phyloP scores from a whole-genome alignment of 164 flowering plant genomes.

The Euptelea pleiosperma region DNA sequence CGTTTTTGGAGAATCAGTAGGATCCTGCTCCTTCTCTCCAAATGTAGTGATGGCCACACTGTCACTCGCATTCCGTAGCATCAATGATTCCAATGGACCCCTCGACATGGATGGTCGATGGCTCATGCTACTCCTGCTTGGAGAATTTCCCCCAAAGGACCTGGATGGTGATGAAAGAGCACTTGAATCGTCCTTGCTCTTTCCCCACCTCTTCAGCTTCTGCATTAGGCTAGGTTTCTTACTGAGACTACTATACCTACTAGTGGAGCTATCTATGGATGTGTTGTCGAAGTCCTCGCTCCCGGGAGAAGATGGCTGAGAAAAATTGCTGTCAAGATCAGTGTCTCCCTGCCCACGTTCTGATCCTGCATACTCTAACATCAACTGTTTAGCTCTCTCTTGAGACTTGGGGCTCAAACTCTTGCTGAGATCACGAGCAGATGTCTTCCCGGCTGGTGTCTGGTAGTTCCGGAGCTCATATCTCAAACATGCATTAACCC shows the following conservation, averaged over 20 bases:
- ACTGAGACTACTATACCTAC: constrained; percentile 64
- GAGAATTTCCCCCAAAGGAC: constrained; percentile 74
- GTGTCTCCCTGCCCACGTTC: constrained; percentile 96
- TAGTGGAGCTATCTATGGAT: constrained; percentile 79
- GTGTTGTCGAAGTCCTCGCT: constrained; percentile 91
- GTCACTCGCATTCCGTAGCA: constrained; percentile 87
- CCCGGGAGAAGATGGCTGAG: constrained; percentile 91
- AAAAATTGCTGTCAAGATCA: constrained; percentile 81
- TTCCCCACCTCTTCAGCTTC: constrained; percentile 94
- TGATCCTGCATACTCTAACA: constrained; percentile 93
- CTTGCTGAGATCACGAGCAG: constrained; percentile 93
- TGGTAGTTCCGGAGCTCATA: constrained; percentile 85
- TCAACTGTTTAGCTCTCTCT: constrained; percentile 79
- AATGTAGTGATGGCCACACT: constrained; percentile 85
- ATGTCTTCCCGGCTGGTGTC: constrained; percentile 70
- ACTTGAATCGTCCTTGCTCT: constrained; percentile 76
- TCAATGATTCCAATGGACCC: constrained; percentile 85
- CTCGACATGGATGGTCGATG: constrained; percentile 39
- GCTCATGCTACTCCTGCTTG: constrained; percentile 53
- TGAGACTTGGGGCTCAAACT: constrained; percentile 85
- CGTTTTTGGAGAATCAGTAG: constrained; percentile 46
- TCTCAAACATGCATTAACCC: constrained; percentile 97
- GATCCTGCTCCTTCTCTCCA: constrained; percentile 52
- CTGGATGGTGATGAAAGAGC: constrained; percentile 68
- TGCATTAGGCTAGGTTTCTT: constrained; percentile 77